Evolutionary conservation across 2,329 filamentous ascomycete species (phyloP).

Genomic region (Monilinia polystroma): DNA sequence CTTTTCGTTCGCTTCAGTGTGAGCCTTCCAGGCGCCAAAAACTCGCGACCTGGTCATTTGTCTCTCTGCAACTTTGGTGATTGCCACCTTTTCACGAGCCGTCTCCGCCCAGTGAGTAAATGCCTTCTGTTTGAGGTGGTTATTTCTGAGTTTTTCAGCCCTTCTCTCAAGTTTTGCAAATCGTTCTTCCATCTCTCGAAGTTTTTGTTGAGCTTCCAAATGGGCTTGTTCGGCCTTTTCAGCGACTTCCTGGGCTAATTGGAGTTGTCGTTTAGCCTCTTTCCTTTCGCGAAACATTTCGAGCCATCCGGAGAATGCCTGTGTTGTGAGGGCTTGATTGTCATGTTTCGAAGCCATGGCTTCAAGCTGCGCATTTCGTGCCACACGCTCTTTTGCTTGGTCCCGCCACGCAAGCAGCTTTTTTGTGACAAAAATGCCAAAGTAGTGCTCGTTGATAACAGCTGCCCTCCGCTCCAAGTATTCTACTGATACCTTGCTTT

Average conservation of each 20-base stretch:
- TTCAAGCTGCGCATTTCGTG: slow-evolving; percentile 44
- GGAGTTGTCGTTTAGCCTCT: neutral
- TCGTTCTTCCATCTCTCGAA: slow-evolving; percentile 50
- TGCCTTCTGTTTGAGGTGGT: slow-evolving; percentile 63
- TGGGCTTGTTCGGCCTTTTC: slow-evolving; percentile 12
- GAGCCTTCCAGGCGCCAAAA: slow-evolving; percentile 67
- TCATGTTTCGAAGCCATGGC: slow-evolving; percentile 51
- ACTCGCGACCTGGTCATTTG: slow-evolving; percentile 69
- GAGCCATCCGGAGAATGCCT: slow-evolving; percentile 53
- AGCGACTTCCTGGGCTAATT: neutral
- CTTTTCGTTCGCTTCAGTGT: slow-evolving; percentile 49
- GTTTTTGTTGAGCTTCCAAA: slow-evolving; percentile 22
- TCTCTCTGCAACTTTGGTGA: slow-evolving; percentile 65
- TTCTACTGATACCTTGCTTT: slow-evolving; percentile 1
- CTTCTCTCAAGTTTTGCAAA: slow-evolving; percentile 57
- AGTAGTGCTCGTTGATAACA: slow-evolving; percentile 33
- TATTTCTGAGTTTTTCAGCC: slow-evolving; percentile 61
- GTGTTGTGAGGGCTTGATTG: slow-evolving; percentile 49
- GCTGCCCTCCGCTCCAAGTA: slow-evolving; percentile 31
- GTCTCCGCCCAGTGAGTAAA: slow-evolving; percentile 69
- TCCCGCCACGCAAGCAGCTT: slow-evolving; percentile 35
- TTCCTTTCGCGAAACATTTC: slow-evolving; percentile 38
- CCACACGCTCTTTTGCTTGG: slow-evolving; percentile 38
- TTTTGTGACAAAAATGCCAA: slow-evolving; percentile 26
- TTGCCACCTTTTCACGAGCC: slow-evolving; percentile 62